Evolutionary conservation across 2,329 filamentous ascomycete genomes (phyloP), one percentile per base, ranked within the genome.

Genomic region (Apiospora arundinis): DNA sequence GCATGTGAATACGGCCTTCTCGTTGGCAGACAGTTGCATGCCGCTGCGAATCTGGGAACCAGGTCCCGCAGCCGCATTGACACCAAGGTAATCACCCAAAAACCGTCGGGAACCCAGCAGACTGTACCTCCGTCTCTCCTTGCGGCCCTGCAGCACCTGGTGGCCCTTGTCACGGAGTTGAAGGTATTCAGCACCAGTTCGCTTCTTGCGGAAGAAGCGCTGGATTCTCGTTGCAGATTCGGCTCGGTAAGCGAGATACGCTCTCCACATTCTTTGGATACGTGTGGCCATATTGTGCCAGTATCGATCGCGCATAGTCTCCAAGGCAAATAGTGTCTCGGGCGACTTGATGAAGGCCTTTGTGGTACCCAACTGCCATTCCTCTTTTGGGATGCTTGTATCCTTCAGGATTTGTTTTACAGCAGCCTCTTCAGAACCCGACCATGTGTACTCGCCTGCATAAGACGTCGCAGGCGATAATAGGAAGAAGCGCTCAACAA

Each of bases 281-380:
- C 96, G 91, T 72, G 95, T 97, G 4, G 96, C 96, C 96, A 99
- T 98, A 83, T 98, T 99, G 83, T 98, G 95, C 95, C 95, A 98
- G 83, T 98, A 99, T 71, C 94, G 89, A 80, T 99, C 96, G 79
- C 96, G 91, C 95, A 99, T 98, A 71, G 97, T 95, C 82, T 99
- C 96, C 14, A 99, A 86, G 2, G 96, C 96, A 79, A 99, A 99
- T 1, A 99, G 85, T 0, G 96, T 99, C 82, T 99, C 96, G 0
- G 96, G 96, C 0, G 96, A 95, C 83, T 99, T 98, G 85, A 99
- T 97, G 79, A 99, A 99, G 4, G 95, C 95, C 83, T 98, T 99
- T 0, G 93, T 95, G 6, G 96, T 93, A 83, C 96, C 96, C 88
- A 99, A 93, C 82, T 99, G 96, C 87, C 94, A 98, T 80, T 99